Base-by-base conservation (phyloP, 2,329 filamentous ascomycete genomes). In the Stylonectria norvegica region DNA sequence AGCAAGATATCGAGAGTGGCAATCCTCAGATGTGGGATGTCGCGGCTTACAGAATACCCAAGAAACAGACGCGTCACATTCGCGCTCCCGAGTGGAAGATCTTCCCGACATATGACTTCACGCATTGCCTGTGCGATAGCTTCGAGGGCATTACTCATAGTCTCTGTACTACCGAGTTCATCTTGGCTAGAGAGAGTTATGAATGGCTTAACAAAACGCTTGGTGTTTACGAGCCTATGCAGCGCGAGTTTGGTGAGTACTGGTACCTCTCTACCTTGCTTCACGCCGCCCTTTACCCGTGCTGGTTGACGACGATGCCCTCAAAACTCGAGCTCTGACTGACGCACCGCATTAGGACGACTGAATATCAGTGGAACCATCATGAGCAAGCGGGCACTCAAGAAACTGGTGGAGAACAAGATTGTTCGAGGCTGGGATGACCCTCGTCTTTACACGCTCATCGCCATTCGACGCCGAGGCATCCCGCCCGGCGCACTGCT, bases 11-110 rank as follows among this genome's bases (percentile, higher is more conserved):
- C 47, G 78, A 79, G 36, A 83, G 85, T 54, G 83, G 85, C 20
- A 96, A 96, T 62, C 89, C 90, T 5, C 88, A 95, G 66, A 90
- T 95, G 86, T 96, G 90, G 91, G 91, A 97, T 71, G 69, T 95
- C 38, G 86, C 87, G 2, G 91, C 91, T 12, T 97, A 95, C 66
- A 81, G 91, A 45, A 83, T 97, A 41, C 76, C 89, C 47, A 78
- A 85, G 56, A 81, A 86, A 28, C 68, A 78, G 42, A 73, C 73
- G 47, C 75, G 81, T 30, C 89, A 95, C 62, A 82, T 88, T 64
- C 79, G 87, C 23, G 95, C 91, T 0, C 88, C 86, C 20, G 81
- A 85, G 59, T 97, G 90, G 89, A 85, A 81, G 64, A 95, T 97
- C 48, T 96, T 95, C 62, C 93, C 93, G 0, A 94, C 91, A 0